Conservation (phyloP, 2,329 filamentous ascomycete genomes). For the Sarocladiaceae sp. region DNA sequence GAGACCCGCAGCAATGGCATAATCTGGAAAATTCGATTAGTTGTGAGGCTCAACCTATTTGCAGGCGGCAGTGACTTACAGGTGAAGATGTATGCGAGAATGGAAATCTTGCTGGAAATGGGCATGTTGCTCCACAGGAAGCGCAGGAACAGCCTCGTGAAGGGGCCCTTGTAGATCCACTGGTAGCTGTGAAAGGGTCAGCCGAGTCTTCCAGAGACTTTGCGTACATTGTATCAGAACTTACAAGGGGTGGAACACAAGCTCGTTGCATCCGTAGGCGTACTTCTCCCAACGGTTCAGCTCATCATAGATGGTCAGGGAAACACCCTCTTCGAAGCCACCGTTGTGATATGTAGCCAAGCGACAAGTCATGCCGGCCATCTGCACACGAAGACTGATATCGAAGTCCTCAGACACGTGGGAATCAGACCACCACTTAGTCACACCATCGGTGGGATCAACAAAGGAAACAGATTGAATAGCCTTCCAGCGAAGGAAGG, state of each 20-base stretch:
- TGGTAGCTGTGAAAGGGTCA: slow-evolving; percentile 29
- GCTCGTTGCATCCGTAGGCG: slow-evolving; percentile 66
- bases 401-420: slow-evolving; percentile 79
- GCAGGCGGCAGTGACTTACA: slow-evolving; percentile 26
- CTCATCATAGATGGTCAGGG: slow-evolving; percentile 69
- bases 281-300: slow-evolving; percentile 71
- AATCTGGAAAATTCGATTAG: slow-evolving; percentile 53
- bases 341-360: slow-evolving; percentile 65
- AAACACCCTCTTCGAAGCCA: slow-evolving; percentile 71
- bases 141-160: slow-evolving; percentile 59
- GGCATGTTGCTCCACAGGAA: slow-evolving; percentile 60
- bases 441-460: slow-evolving; percentile 12
- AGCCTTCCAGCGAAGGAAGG: slow-evolving; percentile 63
- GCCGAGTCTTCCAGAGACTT: not conserved
- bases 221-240: slow-evolving; percentile 34
- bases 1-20: slow-evolving; percentile 64
- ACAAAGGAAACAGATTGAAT: slow-evolving; percentile 20
- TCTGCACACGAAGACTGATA: slow-evolving; percentile 68
- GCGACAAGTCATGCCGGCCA: slow-evolving; percentile 64
- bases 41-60: slow-evolving; percentile 22
- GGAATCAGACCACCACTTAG: slow-evolving; percentile 60
- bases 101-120: slow-evolving; percentile 64
- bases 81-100: slow-evolving; percentile 66
- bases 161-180: slow-evolving; percentile 59
- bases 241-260: slow-evolving; percentile 62